Base-by-base conservation (phyloP, 352 stramenopile species). In the Pseudoperonospora humuli region DNA sequence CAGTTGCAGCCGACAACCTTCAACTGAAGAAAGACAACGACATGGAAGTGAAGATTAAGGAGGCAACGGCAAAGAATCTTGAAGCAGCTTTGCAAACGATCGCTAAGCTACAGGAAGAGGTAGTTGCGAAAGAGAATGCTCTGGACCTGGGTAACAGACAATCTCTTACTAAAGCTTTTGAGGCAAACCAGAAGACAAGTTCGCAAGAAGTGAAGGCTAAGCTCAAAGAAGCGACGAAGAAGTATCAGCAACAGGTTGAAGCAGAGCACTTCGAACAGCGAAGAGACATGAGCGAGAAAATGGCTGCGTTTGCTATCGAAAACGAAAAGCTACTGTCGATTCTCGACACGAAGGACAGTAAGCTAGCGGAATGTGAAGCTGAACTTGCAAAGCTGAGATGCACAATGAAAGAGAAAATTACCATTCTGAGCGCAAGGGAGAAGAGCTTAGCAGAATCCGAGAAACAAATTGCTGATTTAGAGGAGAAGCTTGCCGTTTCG, bases 191-290 rank as follows among this genome's bases (percentile, higher is more conserved):
- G 6, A 31, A 54, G 23, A 14, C 19, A 8, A 57, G 50, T 33
- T 13, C 46, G 1, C 15, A 60, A 41, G 50, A 64, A 25, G 42
- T 61, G 27, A 23, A 37, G 15, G 18, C 31, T 9, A 65, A 61
- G 31, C 51, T 67, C 2, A 58, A 54, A 53, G 56, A 57, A 50
- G 47, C 44, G 6, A 56, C 42, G 3, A 60, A 55, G 26, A 57
- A 67, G 37, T 59, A 57, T 29, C 44, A 64, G 31, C 50, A 65
- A 36, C 63, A 63, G 23, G 32, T 70, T n/a, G 52, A 70, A 52
- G 53, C 55, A 7, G 51, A 65, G 10, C 27, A 61, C 34, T 58
- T 53, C 34, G 61, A 71, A 20, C 48, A 63, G 38, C 57, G 54
- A 26, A 51, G 39, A 55, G 57, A 61, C 23, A 51, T 64, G 54